Base-by-base conservation (phyloP, 352 stramenopile genomes). In the Pilasporangium apinafurcum region DNA sequence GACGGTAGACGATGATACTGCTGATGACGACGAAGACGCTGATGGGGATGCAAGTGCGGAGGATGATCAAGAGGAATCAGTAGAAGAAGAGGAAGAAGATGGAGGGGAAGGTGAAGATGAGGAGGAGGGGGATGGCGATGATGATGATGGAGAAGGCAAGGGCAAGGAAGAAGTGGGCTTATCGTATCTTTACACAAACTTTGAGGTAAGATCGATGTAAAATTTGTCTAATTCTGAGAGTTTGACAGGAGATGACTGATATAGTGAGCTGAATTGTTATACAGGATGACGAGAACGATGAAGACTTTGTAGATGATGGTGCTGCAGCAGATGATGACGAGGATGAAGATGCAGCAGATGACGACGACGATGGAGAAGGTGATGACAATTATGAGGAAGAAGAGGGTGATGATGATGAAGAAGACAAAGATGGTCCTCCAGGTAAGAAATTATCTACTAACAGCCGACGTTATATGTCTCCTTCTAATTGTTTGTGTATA, bases 171-270 rank as follows among this genome's bases (percentile, higher is more conserved):
- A 83, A 51, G 68, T 83, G 33, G 73, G 69, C 41, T 52, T 86
- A 39, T 68, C 69, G 20, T 83, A 79, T 38, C 49, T 86, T 41
- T 86, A 86, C 53, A 75, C 64, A 16, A 83, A 71, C 49, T 76
- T 86, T 52, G 70, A 83, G 59, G 63, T 70, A 48, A 28, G 14
- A 39, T n/a, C 30, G 1, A 48, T 16, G 7, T 24, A n/a, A n/a
- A n/a, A 25, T 29, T 5, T 36, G 26, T 37, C 3, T 46, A 40
- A 25, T 8, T 14, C 20, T 26, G 42, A 13, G 12, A 30, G 4
- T 13, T 16, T 27, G 9, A 34, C 2, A 33, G 1, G 32, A n/a
- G 31, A 68, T 17, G 62, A 68, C 28, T 68, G 62, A 27, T 44
- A 60, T 5, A 51, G 58, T 16, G 54, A 73, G 42, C 14, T 45